Evolutionary conservation across 768 basidiomycete genomes (phyloP), one percentile per base, ranked within the genome.

Genomic region (Tricholoma saponaceum): DNA sequence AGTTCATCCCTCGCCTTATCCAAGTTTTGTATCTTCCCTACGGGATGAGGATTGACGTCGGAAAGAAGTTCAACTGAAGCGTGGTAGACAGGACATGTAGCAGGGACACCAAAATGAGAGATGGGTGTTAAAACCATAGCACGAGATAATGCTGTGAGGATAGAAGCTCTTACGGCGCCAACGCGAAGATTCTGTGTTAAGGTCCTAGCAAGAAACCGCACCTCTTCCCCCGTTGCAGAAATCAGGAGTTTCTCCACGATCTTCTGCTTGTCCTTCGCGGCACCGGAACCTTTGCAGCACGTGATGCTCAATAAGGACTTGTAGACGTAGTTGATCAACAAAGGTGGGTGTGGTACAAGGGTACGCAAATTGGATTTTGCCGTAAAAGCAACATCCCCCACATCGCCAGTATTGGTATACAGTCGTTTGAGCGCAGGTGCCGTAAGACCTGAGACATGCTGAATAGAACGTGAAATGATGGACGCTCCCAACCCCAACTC

Each of bases 301-400:
- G 89, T 79, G 30, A 96, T 86, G 61, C 82, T 82, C 54, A 89
- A 68, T 54, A 96, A 70, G 0, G 85, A 79, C 14, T 80, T 70
- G 67, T 92, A 92, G 0, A 95, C 85, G 60, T 78, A 76, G 25
- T 79, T 73, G 26, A 92, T 78, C 30, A 80, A 75, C 5, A 93
- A 74, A 10, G 86, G 81, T n/a, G 83, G 74, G 64, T 90, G 89
- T 2, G 89, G 83, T 23, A 90, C 68, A 23, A 94, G 77, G 4
- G 90, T 90, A 43, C 90, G 80, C 20, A 91, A 70, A 57, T 82
- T 89, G 3, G 84, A 83, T 67, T 89, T 93, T 9, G 93, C 92
- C 57, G 84, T 82, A 64, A 85, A 93, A 1, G 95, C 95, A 7
- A 95, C 91, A 67, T 95, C 92, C 0, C 95, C 95, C 23, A 84